Evolutionary conservation across 1,139 yeast genomes (phyloP).

Genomic region (Nadsonia starkeyi-henricii): DNA sequence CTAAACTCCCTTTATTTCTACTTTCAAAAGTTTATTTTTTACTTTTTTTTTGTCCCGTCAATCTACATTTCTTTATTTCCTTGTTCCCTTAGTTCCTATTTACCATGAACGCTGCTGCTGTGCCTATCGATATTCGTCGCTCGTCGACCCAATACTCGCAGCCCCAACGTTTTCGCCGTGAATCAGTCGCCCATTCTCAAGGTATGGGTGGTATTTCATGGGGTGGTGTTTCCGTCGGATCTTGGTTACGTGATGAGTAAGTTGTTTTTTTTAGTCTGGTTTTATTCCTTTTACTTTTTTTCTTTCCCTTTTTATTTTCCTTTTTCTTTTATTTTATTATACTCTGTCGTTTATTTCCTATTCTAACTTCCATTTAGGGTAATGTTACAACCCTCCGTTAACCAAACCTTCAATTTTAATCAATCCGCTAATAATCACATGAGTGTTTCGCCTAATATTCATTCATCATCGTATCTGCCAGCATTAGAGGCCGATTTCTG

Average conservation of each 20-base stretch:
- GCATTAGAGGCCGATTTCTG: constrained; percentile 92
- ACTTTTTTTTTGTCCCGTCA: too few relatives aligned
- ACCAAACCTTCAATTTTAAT: background rate
- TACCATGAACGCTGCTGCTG: background rate
- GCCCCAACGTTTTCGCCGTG: constrained; percentile 39
- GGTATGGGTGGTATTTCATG: constrained; percentile 98
- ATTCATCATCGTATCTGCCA: constrained; percentile 32
- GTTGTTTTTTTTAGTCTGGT: background rate
- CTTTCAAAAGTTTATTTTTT: too few relatives aligned
- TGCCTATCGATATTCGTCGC: background rate
- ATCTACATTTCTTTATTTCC: too few relatives aligned
- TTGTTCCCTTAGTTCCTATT: too few relatives aligned
- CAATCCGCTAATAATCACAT: background rate
- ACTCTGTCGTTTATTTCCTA: background rate
- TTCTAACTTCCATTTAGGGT: background rate
- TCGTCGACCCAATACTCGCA: background rate
- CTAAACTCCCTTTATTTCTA: too few relatives aligned
- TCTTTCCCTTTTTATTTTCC: too few relatives aligned
- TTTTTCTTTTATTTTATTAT: too few relatives aligned
- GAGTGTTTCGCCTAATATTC: background rate
- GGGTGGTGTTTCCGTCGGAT: constrained; percentile 91
- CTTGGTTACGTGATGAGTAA: constrained; percentile 84
- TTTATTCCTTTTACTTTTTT: too few relatives aligned
- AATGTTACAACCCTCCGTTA: background rate
- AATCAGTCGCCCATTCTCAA: constrained; percentile 86